Percentiles rank a stretch among this genome's conserved stretches.
phyloP scores from a whole-genome alignment of 371 early-diverging fungal species.

The Lichtheimia ornata region DNA sequence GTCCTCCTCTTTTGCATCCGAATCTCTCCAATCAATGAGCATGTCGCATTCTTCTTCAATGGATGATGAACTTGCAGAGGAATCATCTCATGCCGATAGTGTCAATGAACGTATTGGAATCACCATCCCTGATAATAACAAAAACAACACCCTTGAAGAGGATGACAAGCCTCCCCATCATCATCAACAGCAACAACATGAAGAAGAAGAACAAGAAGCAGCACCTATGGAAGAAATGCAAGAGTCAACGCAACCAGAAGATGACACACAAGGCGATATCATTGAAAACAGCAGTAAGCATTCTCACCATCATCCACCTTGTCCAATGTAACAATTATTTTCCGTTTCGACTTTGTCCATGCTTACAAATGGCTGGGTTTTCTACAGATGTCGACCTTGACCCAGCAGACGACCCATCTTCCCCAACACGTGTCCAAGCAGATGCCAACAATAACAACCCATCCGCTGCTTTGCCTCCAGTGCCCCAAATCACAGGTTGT shows the following conservation, averaged over 20 bases:
- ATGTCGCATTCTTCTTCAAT: too few relatives aligned
- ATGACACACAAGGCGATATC: constrained; percentile 3
- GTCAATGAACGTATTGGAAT: constrained; percentile 5
- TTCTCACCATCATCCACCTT: too few relatives aligned
- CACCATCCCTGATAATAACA: neutral
- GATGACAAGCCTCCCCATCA: neutral
- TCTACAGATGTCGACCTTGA: constrained; percentile 5
- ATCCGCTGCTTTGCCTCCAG: constrained; percentile 19
- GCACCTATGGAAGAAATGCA: neutral
- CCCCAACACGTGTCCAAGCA: constrained; percentile 11
- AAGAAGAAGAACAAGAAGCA: neutral
- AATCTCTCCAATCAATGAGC: too few relatives aligned
- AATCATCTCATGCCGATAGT: neutral
- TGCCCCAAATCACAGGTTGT: constrained; percentile 32
- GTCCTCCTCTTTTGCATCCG: too few relatives aligned
- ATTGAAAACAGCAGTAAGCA: constrained; percentile 10
- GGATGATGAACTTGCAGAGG: too few relatives aligned
- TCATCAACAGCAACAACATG: neutral
- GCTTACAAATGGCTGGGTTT: neutral
- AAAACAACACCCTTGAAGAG: neutral
- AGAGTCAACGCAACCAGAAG: neutral
- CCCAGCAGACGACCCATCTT: neutral
- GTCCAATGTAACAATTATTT: too few relatives aligned
- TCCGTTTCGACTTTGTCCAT: too few relatives aligned
- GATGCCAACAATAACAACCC: constrained; percentile 7